A percentile compares a stretch with the other conserved stretches of the same genome.
Evolutionary conservation across 371 early-diverging fungal species (phyloP).

Genomic region (Massospora cicadina): DNA sequence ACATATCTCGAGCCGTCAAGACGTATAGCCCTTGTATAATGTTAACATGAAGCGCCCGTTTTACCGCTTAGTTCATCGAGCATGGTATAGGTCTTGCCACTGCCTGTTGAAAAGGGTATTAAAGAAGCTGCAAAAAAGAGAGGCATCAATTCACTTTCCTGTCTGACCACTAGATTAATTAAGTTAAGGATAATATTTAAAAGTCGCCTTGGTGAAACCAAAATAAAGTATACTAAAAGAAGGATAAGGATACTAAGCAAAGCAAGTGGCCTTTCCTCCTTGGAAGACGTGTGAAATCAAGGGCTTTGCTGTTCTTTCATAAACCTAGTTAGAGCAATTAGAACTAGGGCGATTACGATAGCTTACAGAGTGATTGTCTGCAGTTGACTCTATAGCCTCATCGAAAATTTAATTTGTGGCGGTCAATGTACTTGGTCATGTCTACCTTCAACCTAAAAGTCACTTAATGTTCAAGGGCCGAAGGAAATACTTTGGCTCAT

Average conservation of each 20-base stretch:
- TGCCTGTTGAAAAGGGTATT: conserved; percentile 22
- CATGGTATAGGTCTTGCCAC: conserved; percentile 99
- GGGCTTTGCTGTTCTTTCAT: conserved; percentile 74
- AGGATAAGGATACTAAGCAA: conserved; percentile 70
- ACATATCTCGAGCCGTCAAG: conserved; percentile 78
- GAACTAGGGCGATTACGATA: background rate
- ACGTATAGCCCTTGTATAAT: conserved; percentile 57
- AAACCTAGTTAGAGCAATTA: conserved; percentile 31
- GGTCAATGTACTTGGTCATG: conserved; percentile 82
- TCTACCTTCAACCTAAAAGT: conserved; percentile 65
- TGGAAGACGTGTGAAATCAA: conserved; percentile 84
- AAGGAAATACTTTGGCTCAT: conserved; percentile 61
- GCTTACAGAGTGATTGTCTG: conserved; percentile 55
- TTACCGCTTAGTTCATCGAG: conserved; percentile 52
- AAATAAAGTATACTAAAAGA: background rate
- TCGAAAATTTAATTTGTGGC: conserved; percentile 92
- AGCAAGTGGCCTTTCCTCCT: conserved; percentile 96
- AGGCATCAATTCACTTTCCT: conserved; percentile 20
- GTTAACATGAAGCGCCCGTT: background rate
- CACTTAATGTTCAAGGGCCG: background rate
- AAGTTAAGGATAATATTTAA: background rate
- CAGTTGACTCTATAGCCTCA: conserved; percentile 75
- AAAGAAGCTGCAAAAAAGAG: background rate
- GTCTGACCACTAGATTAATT: conserved; percentile 71
- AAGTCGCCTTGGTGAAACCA: too few species aligned